Conservation (phyloP, 2,329 filamentous ascomycete genomes). For the Aureobasidium namibiae region DNA sequence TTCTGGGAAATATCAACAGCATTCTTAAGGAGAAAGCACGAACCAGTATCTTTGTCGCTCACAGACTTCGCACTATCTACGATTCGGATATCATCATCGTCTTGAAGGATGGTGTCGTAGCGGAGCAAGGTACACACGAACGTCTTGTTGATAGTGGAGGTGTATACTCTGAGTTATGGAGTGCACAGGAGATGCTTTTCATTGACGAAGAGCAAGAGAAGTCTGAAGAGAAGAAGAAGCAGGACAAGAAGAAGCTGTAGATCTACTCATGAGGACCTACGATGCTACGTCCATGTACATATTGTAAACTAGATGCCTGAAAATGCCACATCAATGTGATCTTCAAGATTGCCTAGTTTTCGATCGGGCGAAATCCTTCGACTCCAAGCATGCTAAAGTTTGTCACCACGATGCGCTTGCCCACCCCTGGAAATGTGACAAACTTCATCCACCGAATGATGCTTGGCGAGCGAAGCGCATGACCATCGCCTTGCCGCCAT, state of each 20-base stretch:
- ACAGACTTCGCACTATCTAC: constrained; percentile 85
- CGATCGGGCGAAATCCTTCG: not conserved
- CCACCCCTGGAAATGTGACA: not conserved
- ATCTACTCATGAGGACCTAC: not conserved
- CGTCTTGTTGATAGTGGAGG: constrained; percentile 71
- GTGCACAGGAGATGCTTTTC: constrained; percentile 41
- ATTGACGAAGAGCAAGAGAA: constrained; percentile 22
- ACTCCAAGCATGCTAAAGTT: not conserved
- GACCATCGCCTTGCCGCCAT: not conserved
- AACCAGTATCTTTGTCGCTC: constrained; percentile 92
- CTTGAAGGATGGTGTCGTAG: constrained; percentile 73
- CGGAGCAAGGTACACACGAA: constrained; percentile 79
- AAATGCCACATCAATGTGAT: not conserved
- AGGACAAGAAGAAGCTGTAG: not conserved
- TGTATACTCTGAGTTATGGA: constrained; percentile 86
- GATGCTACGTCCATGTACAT: not conserved
- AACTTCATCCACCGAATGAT: not conserved
- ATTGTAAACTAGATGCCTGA: not conserved
- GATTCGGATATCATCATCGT: constrained; percentile 91
- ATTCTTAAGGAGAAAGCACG: constrained; percentile 80
- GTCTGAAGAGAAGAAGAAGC: constrained; percentile 14
- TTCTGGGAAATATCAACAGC: constrained; percentile 87
- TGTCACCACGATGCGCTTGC: not conserved
- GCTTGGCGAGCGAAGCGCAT: not conserved
- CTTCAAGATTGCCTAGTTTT: not conserved